Evolutionary conservation across 768 basidiomycete genomes (phyloP).

Genomic region (Russula griseocarnosa): DNA sequence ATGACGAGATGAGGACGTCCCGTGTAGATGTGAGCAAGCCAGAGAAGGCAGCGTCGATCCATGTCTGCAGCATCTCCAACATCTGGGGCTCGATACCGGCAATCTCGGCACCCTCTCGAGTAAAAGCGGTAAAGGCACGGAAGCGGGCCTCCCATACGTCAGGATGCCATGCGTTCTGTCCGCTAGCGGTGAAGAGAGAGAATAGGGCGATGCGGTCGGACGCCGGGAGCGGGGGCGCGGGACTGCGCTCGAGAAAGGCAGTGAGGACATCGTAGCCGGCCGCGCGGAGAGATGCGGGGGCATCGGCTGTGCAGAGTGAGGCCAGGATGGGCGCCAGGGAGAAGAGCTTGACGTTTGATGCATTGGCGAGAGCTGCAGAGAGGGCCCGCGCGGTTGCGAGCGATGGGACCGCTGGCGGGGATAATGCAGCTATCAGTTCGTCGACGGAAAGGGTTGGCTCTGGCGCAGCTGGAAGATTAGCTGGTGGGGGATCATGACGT

Average conservation of each 20-base stretch:
- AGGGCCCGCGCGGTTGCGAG: slow-evolving; percentile 58
- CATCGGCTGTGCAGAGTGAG: slow-evolving; percentile 51
- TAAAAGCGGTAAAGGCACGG: slow-evolving; percentile 63
- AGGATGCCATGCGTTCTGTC: slow-evolving; percentile 47
- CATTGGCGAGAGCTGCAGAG: slow-evolving; percentile 51
- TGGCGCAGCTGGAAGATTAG: slow-evolving; percentile 30
- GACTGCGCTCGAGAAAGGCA: slow-evolving; percentile 62
- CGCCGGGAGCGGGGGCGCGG: slow-evolving; percentile 44
- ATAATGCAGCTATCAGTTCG: slow-evolving; percentile 42
- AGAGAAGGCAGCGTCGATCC: slow-evolving; percentile 65
- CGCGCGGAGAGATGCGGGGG: slow-evolving; percentile 55
- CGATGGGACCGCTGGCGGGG: slow-evolving; percentile 61
- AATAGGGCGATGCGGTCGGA: slow-evolving; percentile 62
- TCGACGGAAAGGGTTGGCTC: slow-evolving; percentile 41
- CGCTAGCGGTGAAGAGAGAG: slow-evolving; percentile 51
- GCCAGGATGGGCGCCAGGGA: slow-evolving; percentile 57
- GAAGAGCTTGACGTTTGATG: slow-evolving; percentile 39
- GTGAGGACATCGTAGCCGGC: slow-evolving; percentile 70
- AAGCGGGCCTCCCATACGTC: slow-evolving; percentile 71
- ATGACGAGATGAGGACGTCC: slow-evolving; percentile 29
- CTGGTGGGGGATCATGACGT: slow-evolving; percentile 15
- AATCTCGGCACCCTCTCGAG: slow-evolving; percentile 55
- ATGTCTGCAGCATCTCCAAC: slow-evolving; percentile 53
- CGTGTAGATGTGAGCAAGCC: slow-evolving; percentile 36
- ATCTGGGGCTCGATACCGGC: slow-evolving; percentile 60